Base-by-base conservation (phyloP, 768 basidiomycete species). In the Tricholoma bakamatsutake region DNA sequence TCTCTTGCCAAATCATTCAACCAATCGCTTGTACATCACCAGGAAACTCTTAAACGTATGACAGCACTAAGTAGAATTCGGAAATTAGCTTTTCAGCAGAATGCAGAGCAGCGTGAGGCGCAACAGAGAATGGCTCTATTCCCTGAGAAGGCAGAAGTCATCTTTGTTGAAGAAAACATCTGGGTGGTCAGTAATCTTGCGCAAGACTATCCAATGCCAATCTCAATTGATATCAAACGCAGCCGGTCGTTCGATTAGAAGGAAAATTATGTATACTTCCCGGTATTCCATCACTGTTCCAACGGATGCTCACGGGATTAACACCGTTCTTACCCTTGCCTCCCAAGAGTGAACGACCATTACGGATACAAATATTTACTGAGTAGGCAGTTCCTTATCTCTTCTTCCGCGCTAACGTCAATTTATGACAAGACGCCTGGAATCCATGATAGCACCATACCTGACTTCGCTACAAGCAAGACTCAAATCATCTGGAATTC, bases 201-300 rank as follows among this genome's bases (percentile, higher is more conserved):
- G 5, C 52, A 49, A 17, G 47, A 3, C 37, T 52, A 34, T 48
- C 46, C 21, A 34, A 28, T 34, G 55, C 48, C 47, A 31, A 34
- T 46, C 52, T 15, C 37, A 30, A 15, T 49, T 59, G 7, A 51
- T 54, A 1, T 46, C 11, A 31, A 62, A 11, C 30, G 30, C 40
- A 91, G 89, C 94, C 94, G 24, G 90, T 97, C 11, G 85, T 96
- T 0, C 80, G 93, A 15, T 75, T 97, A 2, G 82, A 82, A 62
- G 88, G 89, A 21, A 95, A 90, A 72, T 76, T 97, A 13, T 96
- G 92, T 70, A 76, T 98, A 27, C 87, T 98, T 71, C 95, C 95
- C 0, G 95, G 95, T 30, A 91, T 97, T 45, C 95, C 95, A 0
- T 71, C 76, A 3, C 77, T 96, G 30, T 96, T 95, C 72, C 83